Base-by-base conservation (phyloP, 192 early-diverging fungal genomes). In the Geranomyces variabilis region DNA sequence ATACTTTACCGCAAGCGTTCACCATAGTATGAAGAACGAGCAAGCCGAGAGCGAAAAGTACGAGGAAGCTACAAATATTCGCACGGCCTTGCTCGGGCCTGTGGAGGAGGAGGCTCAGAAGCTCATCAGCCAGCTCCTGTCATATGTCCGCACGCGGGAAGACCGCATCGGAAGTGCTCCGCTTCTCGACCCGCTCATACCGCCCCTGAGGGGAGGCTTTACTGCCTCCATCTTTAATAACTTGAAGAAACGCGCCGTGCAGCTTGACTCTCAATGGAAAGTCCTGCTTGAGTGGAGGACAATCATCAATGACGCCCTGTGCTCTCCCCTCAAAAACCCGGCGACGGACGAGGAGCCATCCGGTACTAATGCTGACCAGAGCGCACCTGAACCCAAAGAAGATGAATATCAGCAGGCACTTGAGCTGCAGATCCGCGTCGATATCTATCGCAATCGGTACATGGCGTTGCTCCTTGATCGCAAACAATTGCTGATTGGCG, bases 1-100 rank as follows among this genome's bases (percentile, higher is more conserved):
- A 43, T 91, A 85, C 69, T 91, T 84, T 59, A 82, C 79, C 14
- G 90, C 90, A 0, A 80, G 82, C 36, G 69, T 83, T 22, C 79
- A 83, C 63, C 79, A 85, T 53, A 78, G 80, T 29, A 41, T 89
- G 19, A 63, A 78, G 79, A 68, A 79, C 59, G 74, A 82, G 55
- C 66, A 60, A 9, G 64, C 72, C 29, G 87, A 89, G 67, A 81
- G 69, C 12, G 34, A 81, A 62, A 75, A 59, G 36, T 82, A 82
- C 66, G 48, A 67, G 56, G 34, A 61, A 24, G 81, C 81, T 0
- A 75, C 77, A 36, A 43, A 28, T 6, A n/a, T 82, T 15, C 77
- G 81, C 1, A 26, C 36, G 8, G 29, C 64, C 21, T 69, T 79
- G 13, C 69, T 82, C 10, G 48, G 13, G 3, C 60, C 44, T 28